Base-by-base conservation (phyloP, 2,329 filamentous ascomycete species). In the Celoporthe dispersa region DNA sequence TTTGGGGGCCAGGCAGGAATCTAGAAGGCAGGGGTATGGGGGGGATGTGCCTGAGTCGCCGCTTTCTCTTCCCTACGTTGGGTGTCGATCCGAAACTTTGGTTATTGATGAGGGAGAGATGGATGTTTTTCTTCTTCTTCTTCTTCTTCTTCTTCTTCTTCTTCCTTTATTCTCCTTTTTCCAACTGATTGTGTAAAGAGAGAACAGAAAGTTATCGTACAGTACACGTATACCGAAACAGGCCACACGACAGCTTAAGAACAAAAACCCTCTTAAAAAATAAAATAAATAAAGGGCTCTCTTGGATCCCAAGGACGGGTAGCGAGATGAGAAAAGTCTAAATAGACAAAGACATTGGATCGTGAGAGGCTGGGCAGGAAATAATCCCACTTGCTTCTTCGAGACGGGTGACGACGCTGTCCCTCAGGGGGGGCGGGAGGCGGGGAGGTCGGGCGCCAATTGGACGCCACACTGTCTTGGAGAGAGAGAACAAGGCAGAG, bases 371-470 rank as follows among this genome's bases (percentile, higher is more conserved):
- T 33, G 31, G 57, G 31, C 57, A 22, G 14, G 31, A 60, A 60
- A 35, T 60, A 37, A 35, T 60, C 19, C 57, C 57, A 60, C 57
- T 60, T 60, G 57, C 57, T 60, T 60, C 57, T 60, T 37, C 33
- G 55, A 35, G 55, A 19, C 12, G 25, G 31, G 16, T 37, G 57
- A 57, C 25, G 53, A 31, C 25, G 53, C 53, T 19, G 53, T 5
- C 19, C 28, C 25, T 57, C 53, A 57, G 25, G 53, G 53, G 25
- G 11, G 3, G 3, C 8, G 51, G 51, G 12, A 1, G 28, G 3
- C 8, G n/a, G 51, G 51, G 12, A 1, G 28, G 53, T 48, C n/a
- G 25, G 25, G 25, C 53, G 25, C 51, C 25, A 3, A 57, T 31
- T 22, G n/a, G 44, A 48, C 19, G 44, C 44, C 44, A 48, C 41